Evolutionary conservation across 768 basidiomycete genomes (phyloP).

Genomic region (Paxillus involutus): DNA sequence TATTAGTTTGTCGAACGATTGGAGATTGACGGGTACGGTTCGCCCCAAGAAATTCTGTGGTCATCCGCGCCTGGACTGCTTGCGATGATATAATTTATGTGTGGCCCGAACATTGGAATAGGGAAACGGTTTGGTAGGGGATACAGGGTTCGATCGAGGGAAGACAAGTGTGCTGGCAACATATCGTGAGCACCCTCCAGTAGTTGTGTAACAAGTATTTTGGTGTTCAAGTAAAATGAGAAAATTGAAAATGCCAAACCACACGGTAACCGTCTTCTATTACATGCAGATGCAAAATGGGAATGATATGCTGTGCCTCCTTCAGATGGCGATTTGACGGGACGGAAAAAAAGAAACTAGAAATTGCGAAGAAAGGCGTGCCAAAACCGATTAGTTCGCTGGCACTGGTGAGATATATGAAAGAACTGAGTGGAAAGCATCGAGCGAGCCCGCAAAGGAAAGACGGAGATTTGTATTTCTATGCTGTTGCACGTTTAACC

Average conservation of each 20-base stretch:
- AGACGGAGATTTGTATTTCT: slow-evolving; percentile 33
- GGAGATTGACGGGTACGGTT: too few species aligned
- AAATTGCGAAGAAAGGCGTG: slow-evolving; percentile 5
- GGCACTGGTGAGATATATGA: slow-evolving; percentile 40
- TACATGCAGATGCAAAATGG: slow-evolving; percentile 54
- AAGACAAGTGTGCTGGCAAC: slow-evolving; percentile 4
- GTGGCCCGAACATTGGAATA: slow-evolving; percentile 1
- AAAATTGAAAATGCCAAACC: slow-evolving; percentile 26
- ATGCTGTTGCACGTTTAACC: slow-evolving; percentile 79
- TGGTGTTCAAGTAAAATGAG: slow-evolving; percentile 4
- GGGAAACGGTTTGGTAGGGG: slow-evolving; percentile 7
- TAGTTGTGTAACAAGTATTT: slow-evolving; percentile 11
- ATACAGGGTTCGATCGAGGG: slow-evolving; percentile 12
- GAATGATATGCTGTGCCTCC: slow-evolving; percentile 58
- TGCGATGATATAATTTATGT: not conserved
- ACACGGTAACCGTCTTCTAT: slow-evolving; percentile 45
- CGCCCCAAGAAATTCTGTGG: not conserved
- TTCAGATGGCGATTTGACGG: slow-evolving; percentile 59
- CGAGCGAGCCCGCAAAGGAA: slow-evolving; percentile 24
- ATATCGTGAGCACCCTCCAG: slow-evolving; percentile 1
- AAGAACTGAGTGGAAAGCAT: slow-evolving; percentile 33
- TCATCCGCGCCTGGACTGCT: not conserved
- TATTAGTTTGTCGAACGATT: not conserved
- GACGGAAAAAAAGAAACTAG: slow-evolving; percentile 15
- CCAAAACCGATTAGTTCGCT: slow-evolving; percentile 45